Evolutionary conservation across 192 early-diverging fungal species (phyloP).

Genomic region (Helicostylum pulchrum): DNA sequence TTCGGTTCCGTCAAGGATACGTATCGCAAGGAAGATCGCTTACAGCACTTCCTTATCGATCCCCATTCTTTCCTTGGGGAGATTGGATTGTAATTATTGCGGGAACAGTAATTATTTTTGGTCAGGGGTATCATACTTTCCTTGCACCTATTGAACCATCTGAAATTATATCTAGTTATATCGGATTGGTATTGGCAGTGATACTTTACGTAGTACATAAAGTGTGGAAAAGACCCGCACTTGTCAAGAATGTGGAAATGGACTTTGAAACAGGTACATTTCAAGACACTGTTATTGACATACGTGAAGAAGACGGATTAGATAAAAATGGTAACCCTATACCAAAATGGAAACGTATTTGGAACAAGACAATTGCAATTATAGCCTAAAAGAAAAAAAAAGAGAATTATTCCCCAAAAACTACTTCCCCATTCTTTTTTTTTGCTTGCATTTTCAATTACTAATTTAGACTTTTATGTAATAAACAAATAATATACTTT

Average conservation of each 20-base stretch:
- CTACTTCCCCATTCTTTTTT: background rate
- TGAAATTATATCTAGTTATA: slow-evolving; percentile 57
- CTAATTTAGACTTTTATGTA: background rate
- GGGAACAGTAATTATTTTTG: slow-evolving; percentile 55
- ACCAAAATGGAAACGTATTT: slow-evolving; percentile 24
- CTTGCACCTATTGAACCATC: slow-evolving; percentile 47
- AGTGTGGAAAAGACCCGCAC: slow-evolving; percentile 34
- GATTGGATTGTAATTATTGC: slow-evolving; percentile 66
- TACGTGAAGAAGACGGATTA: slow-evolving; percentile 12
- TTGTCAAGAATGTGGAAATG: slow-evolving; percentile 56
- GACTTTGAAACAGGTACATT: slow-evolving; percentile 56
- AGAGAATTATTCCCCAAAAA: background rate
- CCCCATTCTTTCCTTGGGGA: slow-evolving; percentile 68
- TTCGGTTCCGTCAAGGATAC: slow-evolving; percentile 80
- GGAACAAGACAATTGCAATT: slow-evolving; percentile 20
- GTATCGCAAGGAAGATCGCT: slow-evolving; percentile 62
- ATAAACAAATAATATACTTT: background rate
- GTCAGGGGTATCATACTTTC: slow-evolving; percentile 56
- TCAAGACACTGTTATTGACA: slow-evolving; percentile 16
- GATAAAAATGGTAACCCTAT: slow-evolving; percentile 10
- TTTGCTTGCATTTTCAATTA: background rate
- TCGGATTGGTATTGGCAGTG: slow-evolving; percentile 63
- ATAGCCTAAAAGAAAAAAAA: slow-evolving; percentile 19
- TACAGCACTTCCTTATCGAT: slow-evolving; percentile 65
- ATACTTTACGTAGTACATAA: slow-evolving; percentile 56